Evolutionary conservation across 305 asterid genomes (phyloP), one percentile per base, ranked within the genome.

Genomic region (Solanum hybrid): DNA sequence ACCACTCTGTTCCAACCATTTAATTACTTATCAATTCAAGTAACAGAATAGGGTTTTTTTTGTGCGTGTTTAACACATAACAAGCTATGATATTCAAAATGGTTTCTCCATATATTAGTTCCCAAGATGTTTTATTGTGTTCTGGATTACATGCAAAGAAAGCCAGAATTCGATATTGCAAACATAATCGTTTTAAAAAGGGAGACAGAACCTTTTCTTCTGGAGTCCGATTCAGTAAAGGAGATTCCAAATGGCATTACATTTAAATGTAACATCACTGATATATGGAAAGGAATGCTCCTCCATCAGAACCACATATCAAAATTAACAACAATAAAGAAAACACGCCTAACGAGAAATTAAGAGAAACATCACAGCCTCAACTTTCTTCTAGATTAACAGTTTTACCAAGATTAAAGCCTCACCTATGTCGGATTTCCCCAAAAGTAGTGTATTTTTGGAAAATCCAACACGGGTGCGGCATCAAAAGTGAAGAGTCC

Each of bases 1-100:
- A 91, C 85, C 92, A 90, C 64, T 94, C 95, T 91, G 89, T 88
- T 31, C 46, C 76, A 77, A 88, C 90, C 92, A 78, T 87, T 77
- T 69, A 27, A 85, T 46, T 37, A 84, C 77, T 64, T 87, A 66
- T 20, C 64, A 84, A 85, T 64, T 89, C 86, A 91, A 78, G 89
- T 14, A 46, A 56, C 87, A 56, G 87, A 82, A 51, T 31, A 20
- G 32, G 36, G 24, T 85, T 36, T 36, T 34, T 3, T 22, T 35
- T n/a, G 85, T n/a, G 22, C 4, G 22, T 85, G 75, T 56, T 37
- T 85, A 31, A 56, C 42, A 31, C 87, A 85, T 20, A 85, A 1
- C 87, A 51, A 20, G 22, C 87, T 56, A 20, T 56, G 13, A 2
- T 84, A 51, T 20, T 31, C 40, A 85, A 27, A 31, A 31, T 51